Conservation (phyloP, 2,329 filamentous ascomycete species). For the Fusarium sp. region DNA sequence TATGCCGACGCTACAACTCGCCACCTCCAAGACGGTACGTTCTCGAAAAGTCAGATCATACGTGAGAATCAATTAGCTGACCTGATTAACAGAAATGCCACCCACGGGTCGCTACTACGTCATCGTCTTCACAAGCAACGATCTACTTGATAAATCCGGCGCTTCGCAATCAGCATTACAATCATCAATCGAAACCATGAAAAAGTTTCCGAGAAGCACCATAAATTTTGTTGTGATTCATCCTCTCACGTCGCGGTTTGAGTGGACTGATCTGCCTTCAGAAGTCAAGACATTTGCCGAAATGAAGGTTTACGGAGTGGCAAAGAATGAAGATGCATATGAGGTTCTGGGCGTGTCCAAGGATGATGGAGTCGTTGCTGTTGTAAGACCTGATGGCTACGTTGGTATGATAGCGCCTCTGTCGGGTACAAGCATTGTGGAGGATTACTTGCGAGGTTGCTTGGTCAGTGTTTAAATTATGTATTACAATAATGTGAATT, state of each 20-base stretch:
- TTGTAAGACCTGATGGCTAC: slow-evolving; percentile 18
- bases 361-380: background rate
- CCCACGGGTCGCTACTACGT: background rate
- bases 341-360: background rate
- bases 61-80: background rate
- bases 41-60: accelerated
- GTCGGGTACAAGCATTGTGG: accelerated
- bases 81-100: background rate
- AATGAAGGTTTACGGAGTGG: slow-evolving; percentile 4
- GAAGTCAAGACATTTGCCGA: background rate
- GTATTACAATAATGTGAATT: accelerated
- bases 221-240: background rate
- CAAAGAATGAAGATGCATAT: slow-evolving; percentile 3
- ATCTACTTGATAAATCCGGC: background rate
- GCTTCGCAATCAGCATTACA: background rate
- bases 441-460: background rate
- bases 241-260: background rate
- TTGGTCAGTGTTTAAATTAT: background rate
- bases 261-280: slow-evolving; percentile 6
- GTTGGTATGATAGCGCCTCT: slow-evolving; percentile 6
- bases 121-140: background rate
- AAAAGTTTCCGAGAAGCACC: background rate
- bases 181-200: background rate
- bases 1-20: slow-evolving; percentile 12
- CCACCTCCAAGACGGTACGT: slow-evolving; percentile 11